phyloP scores from a whole-genome alignment of 257 asterid genomes.

The Fraxinus anomala region DNA sequence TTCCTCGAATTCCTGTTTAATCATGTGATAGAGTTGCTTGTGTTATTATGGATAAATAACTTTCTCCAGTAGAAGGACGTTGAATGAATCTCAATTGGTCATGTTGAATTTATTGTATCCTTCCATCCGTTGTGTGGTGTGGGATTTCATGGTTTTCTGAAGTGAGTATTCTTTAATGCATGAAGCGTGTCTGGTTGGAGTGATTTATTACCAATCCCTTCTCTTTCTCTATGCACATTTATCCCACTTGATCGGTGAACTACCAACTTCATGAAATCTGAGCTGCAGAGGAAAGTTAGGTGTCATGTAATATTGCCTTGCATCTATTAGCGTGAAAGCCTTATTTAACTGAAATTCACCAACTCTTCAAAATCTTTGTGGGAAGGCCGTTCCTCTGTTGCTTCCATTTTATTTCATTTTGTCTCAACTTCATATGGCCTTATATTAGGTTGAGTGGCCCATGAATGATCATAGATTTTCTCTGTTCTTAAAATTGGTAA shows the following conservation, averaged over 20 bases:
- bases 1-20: no score
- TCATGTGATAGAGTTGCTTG: no score
- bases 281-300: neutral
- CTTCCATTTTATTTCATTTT: neutral
- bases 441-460: neutral
- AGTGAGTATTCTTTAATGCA: neutral
- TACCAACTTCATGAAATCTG: neutral
- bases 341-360: neutral
- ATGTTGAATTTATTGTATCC: neutral
- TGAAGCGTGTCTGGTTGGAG: neutral
- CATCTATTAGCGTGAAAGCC: neutral
- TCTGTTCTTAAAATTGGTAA: neutral
- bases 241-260: neutral
- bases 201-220: neutral
- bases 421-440: neutral
- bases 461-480: neutral
- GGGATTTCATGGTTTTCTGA: neutral
- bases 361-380: neutral
- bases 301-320: neutral
- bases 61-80: neutral
- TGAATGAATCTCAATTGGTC: neutral
- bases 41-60: no score
- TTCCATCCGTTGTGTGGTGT: neutral
- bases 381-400: neutral
- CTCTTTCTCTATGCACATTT: no score